Evolutionary conservation across 768 basidiomycete species (phyloP), one percentile per base, ranked within the genome.

Genomic region (Brasilioporus rufonigricans): DNA sequence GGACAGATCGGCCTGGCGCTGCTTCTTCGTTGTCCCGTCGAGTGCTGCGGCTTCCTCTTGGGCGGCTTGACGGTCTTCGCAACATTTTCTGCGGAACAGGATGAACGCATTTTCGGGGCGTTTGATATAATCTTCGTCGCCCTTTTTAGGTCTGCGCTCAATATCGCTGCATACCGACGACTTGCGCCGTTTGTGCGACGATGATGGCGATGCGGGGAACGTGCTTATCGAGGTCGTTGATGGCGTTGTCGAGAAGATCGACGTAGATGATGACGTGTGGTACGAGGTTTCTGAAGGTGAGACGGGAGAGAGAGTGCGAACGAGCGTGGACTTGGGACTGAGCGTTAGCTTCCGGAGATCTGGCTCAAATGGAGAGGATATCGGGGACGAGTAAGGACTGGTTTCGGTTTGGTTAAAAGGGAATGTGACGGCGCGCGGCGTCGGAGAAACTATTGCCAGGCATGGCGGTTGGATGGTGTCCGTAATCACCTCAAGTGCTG

Each of bases 41-140:
- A 65, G 44, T 0, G 54, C 55, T 18, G 70, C 63, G 4, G 73
- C 78, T 48, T 82, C 82, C 46, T 81, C 81, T 50, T 73, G 75
- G 43, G 79, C 78, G 14, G 75, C 73, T 68, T 86, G 83, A 32
- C 84, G 81, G 48, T 87, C 85, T 71, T 87, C 84, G 71, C 85
- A 88, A 72, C 85, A 88, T 64, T 86, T 83, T 62, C 87, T 80
- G 51, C 89, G 82, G 80, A 91, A 91, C 52, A 91, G 79, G 68
- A 91, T 91, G 76, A 91, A 91, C 9, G 89, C 89, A 64, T 91
- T 90, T 73, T 89, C 86, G 2, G 88, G 89, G 40, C 89, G 83
- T 71, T 89, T 89, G 75, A 91, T 83, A 65, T 91, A 91, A 70
- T 88, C 87, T 46, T 87, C 86, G 71, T 90, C 88, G 61, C 89